Percentiles rank a stretch among this genome's conserved stretches.
Conservation (phyloP, 1,139 yeast genomes). For the Blastobotrys niveus region DNA sequence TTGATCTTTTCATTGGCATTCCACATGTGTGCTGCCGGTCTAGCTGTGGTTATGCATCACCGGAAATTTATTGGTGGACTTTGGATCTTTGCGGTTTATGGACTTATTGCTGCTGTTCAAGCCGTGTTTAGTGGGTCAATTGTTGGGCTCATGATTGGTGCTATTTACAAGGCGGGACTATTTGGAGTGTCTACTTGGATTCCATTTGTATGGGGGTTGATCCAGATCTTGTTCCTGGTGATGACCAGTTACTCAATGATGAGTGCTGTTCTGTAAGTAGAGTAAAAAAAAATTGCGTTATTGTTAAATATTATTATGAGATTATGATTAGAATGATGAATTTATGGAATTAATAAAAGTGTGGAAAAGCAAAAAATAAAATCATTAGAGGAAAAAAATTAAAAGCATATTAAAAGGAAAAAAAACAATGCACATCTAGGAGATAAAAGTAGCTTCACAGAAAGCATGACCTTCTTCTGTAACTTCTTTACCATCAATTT, state of each 20-base stretch:
- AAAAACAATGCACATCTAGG: slow-evolving; percentile 29
- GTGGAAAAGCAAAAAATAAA: slow-evolving; percentile 5
- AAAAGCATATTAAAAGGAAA: slow-evolving; percentile 35
- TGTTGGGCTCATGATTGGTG: slow-evolving; percentile 60
- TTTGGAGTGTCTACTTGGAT: slow-evolving; percentile 90
- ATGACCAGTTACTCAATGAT: slow-evolving; percentile 57
- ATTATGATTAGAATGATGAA: neutral
- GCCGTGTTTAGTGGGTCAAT: slow-evolving; percentile 69
- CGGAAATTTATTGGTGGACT: slow-evolving; percentile 37
- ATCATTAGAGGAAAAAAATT: slow-evolving; percentile 25
- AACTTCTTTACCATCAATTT: slow-evolving; percentile 33
- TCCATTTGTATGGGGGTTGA: slow-evolving; percentile 74
- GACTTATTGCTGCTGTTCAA: slow-evolving; percentile 50
- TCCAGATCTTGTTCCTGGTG: slow-evolving; percentile 60
- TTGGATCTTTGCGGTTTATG: slow-evolving; percentile 38
- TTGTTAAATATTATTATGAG: neutral
- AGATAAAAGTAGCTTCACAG: slow-evolving; percentile 72
- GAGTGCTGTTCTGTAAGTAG: slow-evolving; percentile 40
- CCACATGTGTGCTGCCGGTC: slow-evolving; percentile 58
- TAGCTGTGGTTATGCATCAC: slow-evolving; percentile 53
- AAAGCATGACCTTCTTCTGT: slow-evolving; percentile 66
- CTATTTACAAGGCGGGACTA: slow-evolving; percentile 63
- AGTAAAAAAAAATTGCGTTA: neutral
- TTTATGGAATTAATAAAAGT: neutral
- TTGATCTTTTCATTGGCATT: slow-evolving; percentile 56